Evolutionary conservation across 176 grass and related monocot genomes (phyloP).

Genomic region (Cenchrus purpureus): DNA sequence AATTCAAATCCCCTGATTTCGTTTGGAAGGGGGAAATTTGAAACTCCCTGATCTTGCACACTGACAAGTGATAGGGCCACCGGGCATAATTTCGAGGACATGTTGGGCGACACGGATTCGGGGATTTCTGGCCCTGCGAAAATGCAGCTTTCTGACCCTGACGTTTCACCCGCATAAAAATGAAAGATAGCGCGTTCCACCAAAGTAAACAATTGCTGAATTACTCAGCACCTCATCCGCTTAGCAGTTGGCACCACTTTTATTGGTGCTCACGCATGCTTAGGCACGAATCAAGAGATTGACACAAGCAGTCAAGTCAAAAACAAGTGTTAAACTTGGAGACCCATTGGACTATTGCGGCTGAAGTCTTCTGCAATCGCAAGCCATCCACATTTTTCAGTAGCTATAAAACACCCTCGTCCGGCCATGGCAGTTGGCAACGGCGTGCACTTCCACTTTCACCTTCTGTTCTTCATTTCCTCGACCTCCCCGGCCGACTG

Average conservation of each 20-base stretch:
- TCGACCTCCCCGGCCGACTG: neutral
- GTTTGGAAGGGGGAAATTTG: no score
- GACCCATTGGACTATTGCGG: neutral
- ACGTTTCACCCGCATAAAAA: neutral
- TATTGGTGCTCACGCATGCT: neutral
- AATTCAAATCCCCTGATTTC: neutral
- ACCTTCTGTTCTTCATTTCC: neutral
- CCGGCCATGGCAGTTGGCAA: neutral
- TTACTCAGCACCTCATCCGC: neutral
- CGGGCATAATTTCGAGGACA: neutral
- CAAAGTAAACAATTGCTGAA: neutral
- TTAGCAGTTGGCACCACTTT: neutral
- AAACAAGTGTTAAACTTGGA: conserved; percentile 23
- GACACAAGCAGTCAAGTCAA: neutral
- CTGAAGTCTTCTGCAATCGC: neutral
- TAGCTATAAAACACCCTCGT: neutral
- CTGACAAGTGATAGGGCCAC: neutral
- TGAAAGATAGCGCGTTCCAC: neutral
- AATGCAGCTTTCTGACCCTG: neutral
- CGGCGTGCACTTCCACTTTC: neutral
- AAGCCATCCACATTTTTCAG: neutral
- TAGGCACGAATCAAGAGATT: neutral
- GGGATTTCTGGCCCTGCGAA: neutral
- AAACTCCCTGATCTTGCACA: neutral
- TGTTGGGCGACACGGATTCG: neutral